These are phyloP conservation scores for Gossypium laxum DNA, from an alignment of 441 rosid genomes.

Conservation along the genomic window DNA sequence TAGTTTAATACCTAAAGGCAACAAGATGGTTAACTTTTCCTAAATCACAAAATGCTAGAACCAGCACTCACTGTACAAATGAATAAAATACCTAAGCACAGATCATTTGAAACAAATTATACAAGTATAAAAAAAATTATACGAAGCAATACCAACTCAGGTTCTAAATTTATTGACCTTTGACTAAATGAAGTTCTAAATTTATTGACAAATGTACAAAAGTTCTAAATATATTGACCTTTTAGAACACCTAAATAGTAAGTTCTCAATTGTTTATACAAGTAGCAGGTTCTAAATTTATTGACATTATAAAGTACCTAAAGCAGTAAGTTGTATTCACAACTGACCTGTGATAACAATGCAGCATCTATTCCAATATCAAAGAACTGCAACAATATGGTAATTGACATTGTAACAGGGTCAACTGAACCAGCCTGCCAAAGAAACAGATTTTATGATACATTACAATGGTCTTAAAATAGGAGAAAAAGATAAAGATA, in stretches of 20 bases:
- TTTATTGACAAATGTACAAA: neutral
- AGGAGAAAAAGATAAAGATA: slow-evolving; percentile 3
- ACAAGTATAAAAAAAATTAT: neutral
- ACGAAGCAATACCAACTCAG: neutral
- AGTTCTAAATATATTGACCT: neutral
- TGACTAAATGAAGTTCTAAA: neutral
- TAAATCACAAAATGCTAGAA: neutral
- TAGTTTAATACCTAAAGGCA: slow-evolving; percentile 1
- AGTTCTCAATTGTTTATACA: neutral
- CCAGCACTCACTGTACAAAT: neutral
- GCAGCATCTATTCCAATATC: slow-evolving; percentile 94
- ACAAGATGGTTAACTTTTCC: neutral
- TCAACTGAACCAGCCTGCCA: slow-evolving; percentile 92
- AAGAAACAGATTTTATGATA: slow-evolving; percentile 22
- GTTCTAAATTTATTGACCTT: neutral
- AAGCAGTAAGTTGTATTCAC: neutral
- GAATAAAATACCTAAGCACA: neutral
- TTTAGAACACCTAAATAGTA: neutral
- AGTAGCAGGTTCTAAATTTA: neutral
- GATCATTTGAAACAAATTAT: neutral
- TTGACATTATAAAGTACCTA: neutral
- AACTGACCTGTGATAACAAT: slow-evolving; percentile 78
- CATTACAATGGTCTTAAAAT: slow-evolving; percentile 4
- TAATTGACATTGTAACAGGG: slow-evolving; percentile 89
- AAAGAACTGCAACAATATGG: slow-evolving; percentile 87